These are phyloP conservation scores for Metschnikowia borealis DNA, from an alignment of 805 yeast genomes.

Conservation along the genomic window DNA sequence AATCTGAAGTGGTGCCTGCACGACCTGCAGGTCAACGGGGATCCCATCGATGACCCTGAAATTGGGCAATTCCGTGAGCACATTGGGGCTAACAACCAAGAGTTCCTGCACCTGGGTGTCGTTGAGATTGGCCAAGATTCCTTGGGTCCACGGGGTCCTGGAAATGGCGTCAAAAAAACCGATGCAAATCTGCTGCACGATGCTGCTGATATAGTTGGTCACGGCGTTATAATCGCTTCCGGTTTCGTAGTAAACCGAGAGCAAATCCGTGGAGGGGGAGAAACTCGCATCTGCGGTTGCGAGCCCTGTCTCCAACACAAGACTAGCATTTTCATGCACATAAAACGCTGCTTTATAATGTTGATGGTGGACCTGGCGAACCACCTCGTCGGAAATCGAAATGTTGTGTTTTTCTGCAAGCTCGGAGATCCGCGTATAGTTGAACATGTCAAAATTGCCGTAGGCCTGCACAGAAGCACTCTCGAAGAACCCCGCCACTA, in stretches of 20 bases:
- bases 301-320: constrained; percentile 21
- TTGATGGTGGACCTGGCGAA: constrained; percentile 29
- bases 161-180: constrained; percentile 19
- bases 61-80: constrained; percentile 24
- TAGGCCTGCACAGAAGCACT: constrained; percentile 18
- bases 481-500: constrained; percentile 19
- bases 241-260: constrained; percentile 29
- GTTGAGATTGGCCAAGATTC: constrained; percentile 14
- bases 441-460: constrained; percentile 26
- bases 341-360: constrained; percentile 29
- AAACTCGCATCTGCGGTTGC: constrained; percentile 13
- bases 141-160: constrained; percentile 17
- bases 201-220: constrained; percentile 18
- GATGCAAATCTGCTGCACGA: constrained; percentile 16
- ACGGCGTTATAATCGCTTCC: constrained; percentile 34
- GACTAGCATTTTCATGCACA: constrained; percentile 28
- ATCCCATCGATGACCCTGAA: constrained; percentile 21
- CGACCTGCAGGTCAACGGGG: constrained; percentile 23
- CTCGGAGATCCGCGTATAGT: constrained; percentile 14
- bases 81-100: constrained; percentile 19
- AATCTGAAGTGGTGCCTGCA: constrained; percentile 31
- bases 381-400: constrained; percentile 25
- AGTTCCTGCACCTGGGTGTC: constrained; percentile 7
- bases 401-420: constrained; percentile 21
- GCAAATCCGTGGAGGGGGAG: constrained; percentile 18